Evolutionary conservation across 1,284 basidiomycete genomes (phyloP).

Genomic region (Trichosporon sp.): DNA sequence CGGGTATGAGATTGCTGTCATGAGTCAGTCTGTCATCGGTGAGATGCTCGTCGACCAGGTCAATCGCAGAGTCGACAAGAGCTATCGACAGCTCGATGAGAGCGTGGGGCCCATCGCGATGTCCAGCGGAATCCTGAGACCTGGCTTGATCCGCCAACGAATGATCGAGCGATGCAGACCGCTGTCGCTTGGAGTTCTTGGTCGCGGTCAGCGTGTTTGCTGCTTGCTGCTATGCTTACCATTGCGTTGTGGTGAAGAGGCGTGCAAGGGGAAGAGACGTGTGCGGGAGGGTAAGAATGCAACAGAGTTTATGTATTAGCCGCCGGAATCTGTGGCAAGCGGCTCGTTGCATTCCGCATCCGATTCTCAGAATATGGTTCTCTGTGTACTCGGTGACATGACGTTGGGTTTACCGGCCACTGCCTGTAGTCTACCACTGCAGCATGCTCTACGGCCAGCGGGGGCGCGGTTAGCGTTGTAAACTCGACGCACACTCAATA

Average conservation of each 20-base stretch:
- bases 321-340: neutral
- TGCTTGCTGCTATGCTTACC: neutral
- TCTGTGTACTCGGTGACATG: neutral
- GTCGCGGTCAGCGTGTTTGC: neutral
- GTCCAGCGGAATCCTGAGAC: neutral
- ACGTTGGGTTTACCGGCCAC: too few species aligned
- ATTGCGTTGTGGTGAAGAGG: neutral
- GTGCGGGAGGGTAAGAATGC: neutral
- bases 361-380: neutral
- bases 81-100: neutral
- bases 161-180: neutral
- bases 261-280: neutral
- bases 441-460: too few species aligned
- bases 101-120: neutral
- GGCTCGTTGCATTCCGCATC: neutral
- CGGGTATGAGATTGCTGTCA: constrained; percentile 35
- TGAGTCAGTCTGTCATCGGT: constrained; percentile 31
- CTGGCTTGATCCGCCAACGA: neutral
- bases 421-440: too few species aligned
- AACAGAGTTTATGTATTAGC: neutral
- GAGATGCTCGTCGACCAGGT: constrained; percentile 32
- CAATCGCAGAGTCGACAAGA: constrained; percentile 32
- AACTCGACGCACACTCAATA: too few species aligned
- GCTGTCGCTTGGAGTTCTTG: neutral
- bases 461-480: too few species aligned